Base-by-base conservation (phyloP, 176 grass and related monocot species). In the Hordeum marinum region DNA sequence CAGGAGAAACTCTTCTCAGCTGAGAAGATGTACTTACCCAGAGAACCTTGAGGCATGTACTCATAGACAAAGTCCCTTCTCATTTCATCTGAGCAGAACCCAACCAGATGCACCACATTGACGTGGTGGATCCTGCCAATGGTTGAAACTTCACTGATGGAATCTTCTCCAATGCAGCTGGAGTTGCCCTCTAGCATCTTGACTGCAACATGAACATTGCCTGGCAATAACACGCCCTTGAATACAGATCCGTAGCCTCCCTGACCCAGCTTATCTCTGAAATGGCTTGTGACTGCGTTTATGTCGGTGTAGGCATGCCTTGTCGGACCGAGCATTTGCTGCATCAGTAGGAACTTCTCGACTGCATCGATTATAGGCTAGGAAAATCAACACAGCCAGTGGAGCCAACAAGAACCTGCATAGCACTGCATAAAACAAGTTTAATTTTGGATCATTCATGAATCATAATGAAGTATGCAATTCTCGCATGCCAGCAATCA, bases 241-340 rank as follows among this genome's bases (percentile, higher is more conserved):
- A 35, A 92, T 1, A 93, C 87, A 0, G 76, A 85, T 3, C 90
- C 83, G 13, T 80, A 90, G 1, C 88, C 85, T 12, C 91, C 88
- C 23, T 93, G 87, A 0, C 91, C 91, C 0, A 93, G 65, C 59
- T 89, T 92, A 11, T 84, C 82, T 63, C 39, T 82, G 20, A 92
- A 92, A 68, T 92, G 75, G 55, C 62, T 60, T 8, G 91, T 93
- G 23, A 90, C 85, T 39, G 91, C 91, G 7, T 67, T 79, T 55
- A 93, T 72, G 23, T 90, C 87, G 0, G 76, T 90, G 32, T 90
- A 93, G 4, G 82, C 65, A 1, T 83, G 90, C 21, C 91, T 87
- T 0, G 8, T 82, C 1, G 91, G 91, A 4, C 60, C 54, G 0
- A 93, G 61, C 15, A 61, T 67, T 59, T 82, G 11, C 9, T 93